Base-by-base conservation (phyloP, 2,329 filamentous ascomycete genomes). In the Dryadomyces quercivorus region DNA sequence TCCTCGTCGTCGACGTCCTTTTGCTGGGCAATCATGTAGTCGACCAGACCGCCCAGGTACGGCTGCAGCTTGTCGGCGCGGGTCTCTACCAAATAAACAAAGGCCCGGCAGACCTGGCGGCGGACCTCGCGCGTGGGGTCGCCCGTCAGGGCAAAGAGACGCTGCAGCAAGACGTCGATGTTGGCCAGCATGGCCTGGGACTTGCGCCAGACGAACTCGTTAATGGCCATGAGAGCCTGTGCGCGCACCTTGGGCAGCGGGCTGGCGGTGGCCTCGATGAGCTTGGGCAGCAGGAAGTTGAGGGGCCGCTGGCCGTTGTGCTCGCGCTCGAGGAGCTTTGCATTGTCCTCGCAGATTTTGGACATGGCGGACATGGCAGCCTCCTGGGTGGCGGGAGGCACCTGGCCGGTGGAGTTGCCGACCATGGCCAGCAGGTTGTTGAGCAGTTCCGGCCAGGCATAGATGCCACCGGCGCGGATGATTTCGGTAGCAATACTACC, bases 321-420 rank as follows among this genome's bases (percentile, higher is more conserved):
- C 59, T 95, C 88, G 62, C 85, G 84, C 69, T 95, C 89, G 53
- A 98, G 75, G 56, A 88, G 77, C 66, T 86, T 89, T 64, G 82
- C 84, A 71, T 95, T 96, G 71, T 98, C 93, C 70, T 98, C 93
- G 70, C 93, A 98, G 58, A 98, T 91, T 75, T 97, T 97, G 67
- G 86, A 75, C 69, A 98, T 76, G 50, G 93, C 91, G 50, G 87
- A 82, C 86, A 97, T 95, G 61, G 89, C 91, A 58, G 91, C 91
- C 67, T 98, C 92, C 66, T 96, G 90, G 13, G 85, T 84, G 64
- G 88, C 80, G 46, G 78, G 72, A 7, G 88, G 74, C 21, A 83
- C 74, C 59, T 85, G 81, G 44, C 86, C 85, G 48, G 73, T 75
- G 55, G 82, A 72, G 68, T 95, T 94, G 60, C 80, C 79, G 58